These are phyloP conservation scores for Gossypium longicalyx DNA, from an alignment of 345 rosid genomes.

Conservation along the genomic window DNA sequence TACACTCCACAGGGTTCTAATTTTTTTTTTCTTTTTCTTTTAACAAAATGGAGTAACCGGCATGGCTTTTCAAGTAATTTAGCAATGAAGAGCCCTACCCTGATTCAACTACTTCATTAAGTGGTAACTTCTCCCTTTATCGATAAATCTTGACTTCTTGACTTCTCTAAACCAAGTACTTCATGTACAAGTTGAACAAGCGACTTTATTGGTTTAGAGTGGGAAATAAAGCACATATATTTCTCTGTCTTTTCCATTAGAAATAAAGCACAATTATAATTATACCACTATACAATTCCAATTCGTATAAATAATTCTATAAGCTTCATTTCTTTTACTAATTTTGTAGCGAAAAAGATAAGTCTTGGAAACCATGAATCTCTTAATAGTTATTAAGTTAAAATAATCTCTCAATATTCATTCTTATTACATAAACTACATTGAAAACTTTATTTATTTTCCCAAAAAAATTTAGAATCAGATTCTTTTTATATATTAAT, in stretches of 20 bases:
- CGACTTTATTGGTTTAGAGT: neutral
- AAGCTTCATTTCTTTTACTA: no score
- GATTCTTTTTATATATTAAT: no score
- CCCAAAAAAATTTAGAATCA: no score
- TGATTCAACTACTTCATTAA: neutral
- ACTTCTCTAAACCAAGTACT: neutral
- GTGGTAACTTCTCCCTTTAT: neutral
- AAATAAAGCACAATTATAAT: neutral
- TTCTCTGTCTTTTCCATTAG: no score
- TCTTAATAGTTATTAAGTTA: no score
- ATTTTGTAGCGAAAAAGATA: no score
- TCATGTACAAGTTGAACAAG: neutral
- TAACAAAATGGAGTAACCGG: neutral
- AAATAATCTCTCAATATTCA: no score
- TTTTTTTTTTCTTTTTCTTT: no score
- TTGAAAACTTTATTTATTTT: no score
- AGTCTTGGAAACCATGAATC: no score
- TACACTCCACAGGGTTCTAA: neutral
- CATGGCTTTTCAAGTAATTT: neutral
- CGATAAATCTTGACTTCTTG: neutral
- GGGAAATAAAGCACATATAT: neutral
- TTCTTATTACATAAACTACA: no score
- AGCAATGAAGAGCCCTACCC: neutral
- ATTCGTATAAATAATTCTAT: neutral
- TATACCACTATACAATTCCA: no score